A percentile compares a stretch with the other conserved stretches of the same genome.
phyloP scores from a whole-genome alignment of 164 flowering plant species.

The Umbellularia californica region DNA sequence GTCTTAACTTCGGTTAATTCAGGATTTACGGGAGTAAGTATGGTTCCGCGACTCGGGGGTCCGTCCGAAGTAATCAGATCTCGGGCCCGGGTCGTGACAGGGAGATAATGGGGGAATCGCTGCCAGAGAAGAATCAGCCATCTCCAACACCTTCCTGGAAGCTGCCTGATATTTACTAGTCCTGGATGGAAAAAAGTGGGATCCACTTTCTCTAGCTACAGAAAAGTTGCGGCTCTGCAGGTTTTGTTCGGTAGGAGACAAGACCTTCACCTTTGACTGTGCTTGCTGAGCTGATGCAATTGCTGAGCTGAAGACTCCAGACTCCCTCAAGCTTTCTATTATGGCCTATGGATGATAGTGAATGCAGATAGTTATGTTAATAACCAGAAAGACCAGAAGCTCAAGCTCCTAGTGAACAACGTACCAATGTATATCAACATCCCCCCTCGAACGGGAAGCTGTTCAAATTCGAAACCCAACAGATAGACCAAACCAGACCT shows the following conservation, averaged over 20 bases:
- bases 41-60: too few species aligned
- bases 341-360: conserved; percentile 42
- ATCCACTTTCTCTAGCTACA: not conserved
- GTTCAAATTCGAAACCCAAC: too few species aligned
- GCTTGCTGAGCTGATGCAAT: conserved; percentile 38
- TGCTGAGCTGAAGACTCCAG: conserved; percentile 64
- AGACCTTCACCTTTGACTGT: conserved; percentile 47
- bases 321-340: conserved; percentile 65
- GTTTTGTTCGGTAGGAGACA: conserved; percentile 33
- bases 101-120: conserved; percentile 55
- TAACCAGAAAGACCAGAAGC: too few species aligned
- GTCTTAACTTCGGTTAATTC: too few species aligned
- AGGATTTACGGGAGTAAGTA: too few species aligned
- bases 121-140: conserved; percentile 9
- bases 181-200: not conserved
- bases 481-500: too few species aligned
- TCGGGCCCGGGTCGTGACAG: too few species aligned
- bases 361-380: too few species aligned
- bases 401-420: too few species aligned
- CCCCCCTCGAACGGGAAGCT: too few species aligned
- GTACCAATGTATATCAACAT: too few species aligned
- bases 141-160: conserved; percentile 6
- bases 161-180: conserved; percentile 4
- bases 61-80: too few species aligned
- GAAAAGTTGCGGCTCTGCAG: conserved; percentile 5